These are phyloP conservation scores for Erodium chrysanthum DNA, from an alignment of 441 rosid genomes.

Conservation along the genomic window DNA sequence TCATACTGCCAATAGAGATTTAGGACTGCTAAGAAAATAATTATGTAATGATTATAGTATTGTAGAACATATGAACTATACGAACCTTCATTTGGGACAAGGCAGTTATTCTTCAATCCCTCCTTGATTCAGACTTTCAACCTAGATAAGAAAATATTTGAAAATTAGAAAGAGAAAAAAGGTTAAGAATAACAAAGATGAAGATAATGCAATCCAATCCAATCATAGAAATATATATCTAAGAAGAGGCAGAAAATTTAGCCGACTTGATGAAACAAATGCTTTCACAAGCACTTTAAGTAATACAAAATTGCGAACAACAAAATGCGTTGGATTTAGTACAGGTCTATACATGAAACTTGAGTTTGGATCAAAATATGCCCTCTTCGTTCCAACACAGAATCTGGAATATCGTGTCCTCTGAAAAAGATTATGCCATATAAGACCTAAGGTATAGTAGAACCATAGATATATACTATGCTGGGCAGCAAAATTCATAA, in stretches of 20 bases:
- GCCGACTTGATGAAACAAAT: neutral
- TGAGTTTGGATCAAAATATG: neutral
- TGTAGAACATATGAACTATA: neutral
- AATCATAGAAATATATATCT: conserved; percentile 8
- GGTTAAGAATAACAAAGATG: conserved; percentile 1
- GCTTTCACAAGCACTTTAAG: neutral
- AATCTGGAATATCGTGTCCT: conserved; percentile 5
- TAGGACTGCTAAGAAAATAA: neutral
- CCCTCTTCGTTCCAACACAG: conserved; percentile 7
- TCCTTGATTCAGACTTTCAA: conserved; percentile 18
- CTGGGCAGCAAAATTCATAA: conserved; percentile 15
- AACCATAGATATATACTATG: neutral
- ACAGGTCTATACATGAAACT: neutral
- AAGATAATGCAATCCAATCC: too few species aligned
- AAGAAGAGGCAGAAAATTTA: neutral
- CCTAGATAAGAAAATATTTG: conserved; percentile 18
- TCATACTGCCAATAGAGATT: neutral
- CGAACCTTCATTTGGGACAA: conserved; percentile 27
- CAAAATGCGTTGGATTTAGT: conserved; percentile 1
- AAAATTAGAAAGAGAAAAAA: conserved; percentile 2
- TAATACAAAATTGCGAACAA: neutral
- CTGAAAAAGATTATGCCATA: neutral
- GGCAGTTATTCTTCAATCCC: conserved; percentile 14
- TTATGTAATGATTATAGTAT: neutral
- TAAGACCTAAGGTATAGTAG: neutral